Percentiles rank a stretch among this genome's conserved stretches.
These are phyloP conservation scores for Suillus subluteus DNA, from an alignment of 768 basidiomycete species.

Conservation along the genomic window DNA sequence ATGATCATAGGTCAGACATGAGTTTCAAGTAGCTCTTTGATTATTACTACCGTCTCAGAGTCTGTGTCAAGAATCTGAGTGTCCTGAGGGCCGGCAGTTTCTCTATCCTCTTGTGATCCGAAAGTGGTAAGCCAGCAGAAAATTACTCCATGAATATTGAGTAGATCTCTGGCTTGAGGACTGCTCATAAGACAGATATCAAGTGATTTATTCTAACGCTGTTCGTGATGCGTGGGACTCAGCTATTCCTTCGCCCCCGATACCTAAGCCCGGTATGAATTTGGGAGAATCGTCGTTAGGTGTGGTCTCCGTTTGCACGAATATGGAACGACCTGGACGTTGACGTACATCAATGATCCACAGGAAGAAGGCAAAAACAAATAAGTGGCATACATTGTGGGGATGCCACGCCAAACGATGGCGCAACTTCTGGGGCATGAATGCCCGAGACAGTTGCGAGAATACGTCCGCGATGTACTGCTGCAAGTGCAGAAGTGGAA, in stretches of 20 bases:
- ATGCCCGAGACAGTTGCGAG: conserved; percentile 37
- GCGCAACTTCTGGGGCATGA: conserved; percentile 16
- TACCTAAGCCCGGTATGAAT: conserved; percentile 90
- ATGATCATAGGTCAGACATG: conserved; percentile 94
- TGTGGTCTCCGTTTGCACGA: conserved; percentile 97
- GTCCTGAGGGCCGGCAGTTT: conserved; percentile 87
- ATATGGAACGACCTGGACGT: conserved; percentile 79
- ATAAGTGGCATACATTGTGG: conserved; percentile 37
- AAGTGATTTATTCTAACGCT: conserved; percentile 86
- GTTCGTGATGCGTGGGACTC: conserved; percentile 92
- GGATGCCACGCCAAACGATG: conserved; percentile 19
- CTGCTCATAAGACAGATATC: conserved; percentile 92
- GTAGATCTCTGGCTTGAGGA: conserved; percentile 96
- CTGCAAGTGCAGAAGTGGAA: conserved; percentile 19
- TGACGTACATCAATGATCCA: neutral
- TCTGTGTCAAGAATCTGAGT: conserved; percentile 93
- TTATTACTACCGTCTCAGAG: conserved; percentile 97
- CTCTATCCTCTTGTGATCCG: conserved; percentile 76
- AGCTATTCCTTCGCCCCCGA: conserved; percentile 86
- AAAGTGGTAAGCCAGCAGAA: conserved; percentile 59
- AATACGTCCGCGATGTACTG: conserved; percentile 34
- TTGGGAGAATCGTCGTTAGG: conserved; percentile 97
- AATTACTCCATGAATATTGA: too few relatives aligned
- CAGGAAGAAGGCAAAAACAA: neutral
- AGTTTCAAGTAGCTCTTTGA: conserved; percentile 95